Percentiles rank a stretch among this genome's conserved stretches.
Conservation (phyloP, 495 filamentous ascomycete species). For the Xylaria intraflava region DNA sequence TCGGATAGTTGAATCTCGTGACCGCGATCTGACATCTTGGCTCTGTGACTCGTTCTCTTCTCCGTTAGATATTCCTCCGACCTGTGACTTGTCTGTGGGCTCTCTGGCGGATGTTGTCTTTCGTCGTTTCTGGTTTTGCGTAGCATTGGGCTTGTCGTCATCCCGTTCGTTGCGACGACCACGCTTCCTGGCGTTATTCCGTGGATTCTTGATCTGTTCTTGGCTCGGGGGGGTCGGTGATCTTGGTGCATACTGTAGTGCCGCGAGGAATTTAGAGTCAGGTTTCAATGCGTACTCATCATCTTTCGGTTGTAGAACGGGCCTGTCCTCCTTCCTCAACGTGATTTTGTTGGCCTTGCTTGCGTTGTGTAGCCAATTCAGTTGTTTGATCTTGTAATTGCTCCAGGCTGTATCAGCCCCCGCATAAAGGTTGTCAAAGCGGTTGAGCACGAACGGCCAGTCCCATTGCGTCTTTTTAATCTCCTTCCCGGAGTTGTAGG, state of each 20-base stretch:
- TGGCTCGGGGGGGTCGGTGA: too few relatives aligned
- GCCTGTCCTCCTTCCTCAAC: background rate
- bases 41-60: too few relatives aligned
- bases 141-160: too few relatives aligned
- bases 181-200: too few relatives aligned
- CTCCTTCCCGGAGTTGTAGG: background rate
- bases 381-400: background rate
- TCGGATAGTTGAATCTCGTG: too few relatives aligned
- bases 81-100: too few relatives aligned
- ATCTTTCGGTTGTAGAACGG: background rate
- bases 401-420: background rate
- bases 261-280: background rate
- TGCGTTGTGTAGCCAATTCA: background rate
- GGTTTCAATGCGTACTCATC: background rate
- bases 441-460: background rate
- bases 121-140: too few relatives aligned
- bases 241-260: background rate
- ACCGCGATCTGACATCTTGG: too few relatives aligned
- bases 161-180: too few relatives aligned
- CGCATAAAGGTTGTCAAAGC: background rate
- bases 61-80: too few relatives aligned
- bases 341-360: background rate
- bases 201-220: too few relatives aligned
- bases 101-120: too few relatives aligned
- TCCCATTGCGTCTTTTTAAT: background rate